These are phyloP conservation scores for Iberis pinnata DNA, from an alignment of 345 rosid genomes.

Conservation along the genomic window DNA sequence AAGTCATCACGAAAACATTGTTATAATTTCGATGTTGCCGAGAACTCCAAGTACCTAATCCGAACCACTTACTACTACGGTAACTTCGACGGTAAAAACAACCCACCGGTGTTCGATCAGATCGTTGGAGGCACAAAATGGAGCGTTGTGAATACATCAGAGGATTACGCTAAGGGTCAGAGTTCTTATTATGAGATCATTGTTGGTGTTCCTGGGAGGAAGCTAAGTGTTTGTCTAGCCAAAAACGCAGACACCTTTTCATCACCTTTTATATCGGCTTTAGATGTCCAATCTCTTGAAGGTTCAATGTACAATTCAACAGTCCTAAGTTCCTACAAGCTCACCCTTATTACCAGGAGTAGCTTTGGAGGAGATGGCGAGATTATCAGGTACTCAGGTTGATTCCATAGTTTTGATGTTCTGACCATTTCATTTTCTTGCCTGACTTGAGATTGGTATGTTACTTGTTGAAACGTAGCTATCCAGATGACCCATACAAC, in stretches of 20 bases:
- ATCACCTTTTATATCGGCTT: conserved; percentile 65
- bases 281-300: conserved; percentile 59
- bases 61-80: conserved; percentile 77
- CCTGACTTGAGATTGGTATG: conserved; percentile 19
- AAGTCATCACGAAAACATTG: conserved; percentile 54
- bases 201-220: conserved; percentile 36
- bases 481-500: conserved; percentile 62
- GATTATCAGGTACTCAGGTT: conserved; percentile 42
- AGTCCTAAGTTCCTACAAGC: conserved; percentile 41
- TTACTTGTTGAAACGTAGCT: conserved; percentile 42
- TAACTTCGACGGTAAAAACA: conserved; percentile 58
- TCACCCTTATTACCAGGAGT: conserved; percentile 50
- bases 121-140: conserved; percentile 71
- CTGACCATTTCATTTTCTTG: conserved; percentile 3
- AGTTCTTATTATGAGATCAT: conserved; percentile 68
- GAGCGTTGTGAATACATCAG: conserved; percentile 70
- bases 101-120: conserved; percentile 85
- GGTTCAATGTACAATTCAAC: conserved; percentile 61
- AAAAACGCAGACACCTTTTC: conserved; percentile 54
- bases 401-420: not conserved
- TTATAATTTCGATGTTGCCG: conserved; percentile 43
- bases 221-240: conserved; percentile 65
- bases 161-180: conserved; percentile 60
- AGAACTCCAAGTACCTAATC: conserved; percentile 59
- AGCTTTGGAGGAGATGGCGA: conserved; percentile 44